Conservation (phyloP, 2,329 filamentous ascomycete genomes). For the Stagonosporopsis rhizophila region DNA sequence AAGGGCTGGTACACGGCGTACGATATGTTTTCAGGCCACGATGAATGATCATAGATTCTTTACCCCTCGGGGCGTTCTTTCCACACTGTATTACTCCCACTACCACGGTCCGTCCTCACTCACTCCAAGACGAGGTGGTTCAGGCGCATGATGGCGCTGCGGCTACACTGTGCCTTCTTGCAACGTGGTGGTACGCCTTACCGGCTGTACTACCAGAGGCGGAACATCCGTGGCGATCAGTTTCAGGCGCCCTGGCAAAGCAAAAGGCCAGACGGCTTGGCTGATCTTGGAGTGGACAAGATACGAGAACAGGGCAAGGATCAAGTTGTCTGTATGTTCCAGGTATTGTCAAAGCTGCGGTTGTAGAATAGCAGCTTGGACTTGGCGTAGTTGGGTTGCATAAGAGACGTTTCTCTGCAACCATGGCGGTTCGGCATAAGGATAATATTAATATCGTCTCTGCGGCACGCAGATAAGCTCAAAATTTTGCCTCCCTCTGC, state of each 20-base stretch:
- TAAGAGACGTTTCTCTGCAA: background rate
- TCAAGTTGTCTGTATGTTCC: background rate
- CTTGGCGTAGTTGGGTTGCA: background rate
- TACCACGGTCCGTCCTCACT: background rate
- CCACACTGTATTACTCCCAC: background rate
- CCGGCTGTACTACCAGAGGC: background rate
- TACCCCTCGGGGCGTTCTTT: background rate
- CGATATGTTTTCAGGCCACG: conserved; percentile 3
- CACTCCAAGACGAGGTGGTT: background rate
- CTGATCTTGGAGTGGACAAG: background rate
- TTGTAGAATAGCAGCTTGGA: background rate
- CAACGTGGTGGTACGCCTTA: background rate
- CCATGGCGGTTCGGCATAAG: background rate
- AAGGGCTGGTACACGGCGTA: conserved; percentile 48
- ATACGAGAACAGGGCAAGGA: background rate
- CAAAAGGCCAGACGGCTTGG: background rate
- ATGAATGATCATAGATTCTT: background rate
- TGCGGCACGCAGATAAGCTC: background rate
- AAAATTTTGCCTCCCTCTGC: conserved; percentile 29
- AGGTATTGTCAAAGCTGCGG: background rate
- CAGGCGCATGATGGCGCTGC: background rate
- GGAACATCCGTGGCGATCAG: background rate
- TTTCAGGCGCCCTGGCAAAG: background rate
- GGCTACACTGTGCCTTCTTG: background rate
- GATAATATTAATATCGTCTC: background rate